Evolutionary conservation across 495 filamentous ascomycete species (phyloP).

Genomic region (Daldinia grandis): DNA sequence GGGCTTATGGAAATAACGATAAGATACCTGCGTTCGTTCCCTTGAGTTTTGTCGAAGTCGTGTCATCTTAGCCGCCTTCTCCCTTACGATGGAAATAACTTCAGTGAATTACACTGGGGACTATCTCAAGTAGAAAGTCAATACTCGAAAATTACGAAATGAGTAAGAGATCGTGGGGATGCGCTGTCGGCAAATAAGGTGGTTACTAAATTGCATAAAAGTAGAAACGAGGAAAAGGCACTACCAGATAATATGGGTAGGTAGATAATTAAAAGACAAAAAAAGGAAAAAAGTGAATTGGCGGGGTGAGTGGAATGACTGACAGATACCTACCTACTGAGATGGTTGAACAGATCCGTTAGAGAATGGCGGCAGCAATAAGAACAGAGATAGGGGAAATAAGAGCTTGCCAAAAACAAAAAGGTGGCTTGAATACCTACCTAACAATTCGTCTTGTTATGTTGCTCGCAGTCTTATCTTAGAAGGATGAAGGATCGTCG

Average conservation of each 20-base stretch:
- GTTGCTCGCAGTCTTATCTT: background rate
- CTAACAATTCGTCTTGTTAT: background rate
- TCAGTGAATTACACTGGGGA: slow-evolving; percentile 20
- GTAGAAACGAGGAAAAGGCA: background rate
- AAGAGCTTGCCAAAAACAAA: background rate
- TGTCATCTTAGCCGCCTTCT: slow-evolving; percentile 38
- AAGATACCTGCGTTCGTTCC: slow-evolving; percentile 16
- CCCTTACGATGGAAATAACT: slow-evolving; percentile 17
- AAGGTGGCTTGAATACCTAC: background rate
- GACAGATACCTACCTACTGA: slow-evolving; percentile 18
- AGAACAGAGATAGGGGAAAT: background rate
- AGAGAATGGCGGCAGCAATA: background rate
- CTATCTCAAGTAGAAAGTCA: slow-evolving; percentile 16
- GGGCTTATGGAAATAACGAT: slow-evolving; percentile 18
- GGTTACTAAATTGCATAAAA: background rate
- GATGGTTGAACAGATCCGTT: slow-evolving; percentile 1
- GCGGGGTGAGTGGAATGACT: background rate
- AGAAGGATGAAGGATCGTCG: background rate
- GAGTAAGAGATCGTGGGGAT: background rate
- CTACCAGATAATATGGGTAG: background rate
- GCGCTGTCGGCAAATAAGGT: background rate
- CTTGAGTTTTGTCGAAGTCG: slow-evolving; percentile 24
- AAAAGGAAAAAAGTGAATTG: background rate
- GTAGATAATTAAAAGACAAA: background rate
- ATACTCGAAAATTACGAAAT: background rate